Percentiles rank a stretch among this genome's conserved stretches.
Conservation (phyloP, 2,329 filamentous ascomycete genomes). For the Xylaria sp. region DNA sequence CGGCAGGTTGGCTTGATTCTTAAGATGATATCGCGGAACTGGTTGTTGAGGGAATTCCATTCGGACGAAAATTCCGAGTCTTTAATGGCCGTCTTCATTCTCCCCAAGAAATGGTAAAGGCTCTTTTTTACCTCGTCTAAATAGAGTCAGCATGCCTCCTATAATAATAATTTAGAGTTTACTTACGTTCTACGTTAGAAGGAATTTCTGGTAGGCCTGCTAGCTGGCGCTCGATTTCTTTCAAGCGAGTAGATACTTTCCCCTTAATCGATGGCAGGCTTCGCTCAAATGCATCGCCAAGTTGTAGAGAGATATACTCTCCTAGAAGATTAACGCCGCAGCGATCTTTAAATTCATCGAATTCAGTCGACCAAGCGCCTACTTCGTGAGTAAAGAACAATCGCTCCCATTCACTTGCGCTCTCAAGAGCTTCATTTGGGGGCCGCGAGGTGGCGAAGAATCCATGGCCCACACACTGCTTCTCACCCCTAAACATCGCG, state of each 20-base stretch:
- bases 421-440: constrained; percentile 62
- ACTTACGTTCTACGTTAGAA: constrained; percentile 65
- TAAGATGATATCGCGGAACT: constrained; percentile 49
- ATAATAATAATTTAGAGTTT: background rate
- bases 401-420: constrained; percentile 63
- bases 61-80: constrained; percentile 55
- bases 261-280: constrained; percentile 64
- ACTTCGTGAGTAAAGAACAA: constrained; percentile 58
- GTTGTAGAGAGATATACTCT: constrained; percentile 61
- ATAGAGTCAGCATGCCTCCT: constrained; percentile 2
- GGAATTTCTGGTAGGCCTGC: constrained; percentile 72
- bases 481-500: constrained; percentile 68
- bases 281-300: constrained; percentile 64
- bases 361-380: constrained; percentile 59
- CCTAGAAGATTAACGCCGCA: constrained; percentile 66
- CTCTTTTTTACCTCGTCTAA: constrained; percentile 67
- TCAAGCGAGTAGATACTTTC: constrained; percentile 62
- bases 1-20: constrained; percentile 50
- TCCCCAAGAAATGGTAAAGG: constrained; percentile 65
- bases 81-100: constrained; percentile 64
- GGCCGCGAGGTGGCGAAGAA: constrained; percentile 83
- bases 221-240: constrained; percentile 65
- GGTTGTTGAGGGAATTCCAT: constrained; percentile 48
- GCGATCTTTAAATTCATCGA: constrained; percentile 58
- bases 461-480: constrained; percentile 74